Conservation (phyloP, 768 basidiomycete genomes). For the Amanita pallidorosea region DNA sequence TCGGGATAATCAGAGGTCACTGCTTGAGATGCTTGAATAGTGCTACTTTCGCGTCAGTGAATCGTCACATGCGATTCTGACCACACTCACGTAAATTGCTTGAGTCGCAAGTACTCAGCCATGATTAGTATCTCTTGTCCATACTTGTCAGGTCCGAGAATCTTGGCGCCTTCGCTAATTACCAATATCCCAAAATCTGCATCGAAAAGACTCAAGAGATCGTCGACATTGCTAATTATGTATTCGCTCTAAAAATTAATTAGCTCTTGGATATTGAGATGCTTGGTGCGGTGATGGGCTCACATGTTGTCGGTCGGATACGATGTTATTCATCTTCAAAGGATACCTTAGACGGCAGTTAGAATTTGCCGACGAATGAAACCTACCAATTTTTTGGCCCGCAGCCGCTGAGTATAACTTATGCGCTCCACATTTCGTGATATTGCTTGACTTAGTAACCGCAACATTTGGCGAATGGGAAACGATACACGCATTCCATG, state of each 20-base stretch:
- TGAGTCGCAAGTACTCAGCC: constrained; percentile 68
- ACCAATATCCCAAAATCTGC: constrained; percentile 67
- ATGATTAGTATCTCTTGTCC: constrained; percentile 73
- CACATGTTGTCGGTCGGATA: constrained; percentile 53
- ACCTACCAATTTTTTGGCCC: constrained; percentile 66
- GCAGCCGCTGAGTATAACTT: constrained; percentile 65
- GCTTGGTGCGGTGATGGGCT: constrained; percentile 3
- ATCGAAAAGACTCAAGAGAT: constrained; percentile 68
- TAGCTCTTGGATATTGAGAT: background rate
- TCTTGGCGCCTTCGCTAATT: constrained; percentile 62
- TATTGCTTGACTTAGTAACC: constrained; percentile 69
- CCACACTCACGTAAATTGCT: constrained; percentile 50
- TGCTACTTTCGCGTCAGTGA: constrained; percentile 22
- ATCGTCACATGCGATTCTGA: background rate
- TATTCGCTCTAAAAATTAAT: constrained; percentile 41
- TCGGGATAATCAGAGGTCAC: constrained; percentile 66
- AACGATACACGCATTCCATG: constrained; percentile 82
- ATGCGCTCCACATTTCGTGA: constrained; percentile 72
- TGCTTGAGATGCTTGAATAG: constrained; percentile 60
- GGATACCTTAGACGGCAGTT: background rate
- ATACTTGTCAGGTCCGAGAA: constrained; percentile 56
- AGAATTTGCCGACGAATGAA: background rate
- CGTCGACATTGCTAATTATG: constrained; percentile 73
- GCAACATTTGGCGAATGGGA: constrained; percentile 74
- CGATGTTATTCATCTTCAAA: constrained; percentile 57